Base-by-base conservation (phyloP, 805 yeast genomes). In the Lipomyces sp. region DNA sequence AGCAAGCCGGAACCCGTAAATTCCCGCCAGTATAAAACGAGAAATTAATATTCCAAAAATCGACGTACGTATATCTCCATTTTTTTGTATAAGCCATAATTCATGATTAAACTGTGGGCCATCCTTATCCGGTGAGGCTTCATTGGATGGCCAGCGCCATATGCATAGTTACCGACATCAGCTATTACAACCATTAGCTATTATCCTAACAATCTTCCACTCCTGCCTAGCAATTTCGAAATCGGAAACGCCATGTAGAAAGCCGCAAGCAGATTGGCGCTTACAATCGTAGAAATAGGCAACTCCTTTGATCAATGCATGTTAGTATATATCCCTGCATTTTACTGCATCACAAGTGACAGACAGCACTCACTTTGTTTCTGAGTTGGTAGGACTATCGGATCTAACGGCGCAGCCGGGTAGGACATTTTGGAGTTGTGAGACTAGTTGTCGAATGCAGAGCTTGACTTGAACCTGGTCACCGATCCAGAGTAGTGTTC, bases 111-210 rank as follows among this genome's bases (percentile, higher is more conserved):
- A 53, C 97, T 91, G 78, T 95, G 98, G 6, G 98, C 96, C 97
- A 95, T 93, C 86, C 98, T 89, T 80, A 95, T 92, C 76, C 99
- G 87, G 78, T 94, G 98, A 32, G 99, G 99, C 77, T 95, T 95
- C 99, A 95, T 95, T 53, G 98, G 98, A 78, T 95, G 99, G 35
- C 97, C 97, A 3, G 97, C 95, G 64, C 98, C 98, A 77, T 95
- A 95, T 56, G 98, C 97, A 79, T 94, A 94, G 80, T 95, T 95
- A 45, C 98, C 98, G 58, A 95, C 97, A 77, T 94, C 99, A 35
- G 97, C 82, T 73, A n/a, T 6, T 51, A 13, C 24, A 11, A 33
- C 7, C 58, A 33, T 13, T 6, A 37, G 34, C 45, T 24, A 24
- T 5, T 13, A 32, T 57, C n/a, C 45, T 10, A 30, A 29, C n/a